Evolutionary conservation across 1,284 basidiomycete species (phyloP), one percentile per base, ranked within the genome.

Genomic region (Sparassis latifolia): DNA sequence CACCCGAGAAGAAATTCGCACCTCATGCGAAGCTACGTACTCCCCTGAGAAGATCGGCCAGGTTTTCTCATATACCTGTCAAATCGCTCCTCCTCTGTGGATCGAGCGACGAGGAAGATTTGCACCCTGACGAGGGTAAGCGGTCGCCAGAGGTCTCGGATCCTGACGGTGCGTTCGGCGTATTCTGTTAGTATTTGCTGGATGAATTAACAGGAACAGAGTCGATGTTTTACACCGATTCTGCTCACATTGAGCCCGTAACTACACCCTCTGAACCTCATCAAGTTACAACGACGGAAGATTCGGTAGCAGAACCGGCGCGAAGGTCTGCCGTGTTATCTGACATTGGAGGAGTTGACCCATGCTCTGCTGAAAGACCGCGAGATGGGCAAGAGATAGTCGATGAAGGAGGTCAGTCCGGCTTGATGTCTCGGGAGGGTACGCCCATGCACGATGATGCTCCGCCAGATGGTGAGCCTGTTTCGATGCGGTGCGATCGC

Each of bases 1-100:
- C 82, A 20, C 79, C 80, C 30, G 80, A 82, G 66, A 79, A 75
- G 61, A 70, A 69, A 54, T 71, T 75, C 55, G 58, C 46, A 42
- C 62, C 33, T 52, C 63, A 56, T 56, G 70, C 61, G 60, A 55
- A 55, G 53, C 61, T 57, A 53, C 57, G 61, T 65, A 67, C 73
- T 38, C 70, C 70, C 33, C 60, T 75, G n/a, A 74, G 76, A 48
- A 75, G 79, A 59, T 84, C 80, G 31, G 69, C 76, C 10, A 71
- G 77, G 51, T 62, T 77, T 28, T 78, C 77, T 40, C 48, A 55
- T 20, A 63, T 64, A 32, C 66, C 68, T 45, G 52, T 55, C 7
- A 64, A 62, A 39, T 27, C 61, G 65, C 38, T 63, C 62, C 53
- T 64, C 66, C 31, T 57, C 55, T 6, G 20, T 7, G 28, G 54